Percentiles rank a stretch among this genome's conserved stretches.
Evolutionary conservation across 139 green algal species (phyloP).

Genomic region (Tetradesmus lagerheimii): DNA sequence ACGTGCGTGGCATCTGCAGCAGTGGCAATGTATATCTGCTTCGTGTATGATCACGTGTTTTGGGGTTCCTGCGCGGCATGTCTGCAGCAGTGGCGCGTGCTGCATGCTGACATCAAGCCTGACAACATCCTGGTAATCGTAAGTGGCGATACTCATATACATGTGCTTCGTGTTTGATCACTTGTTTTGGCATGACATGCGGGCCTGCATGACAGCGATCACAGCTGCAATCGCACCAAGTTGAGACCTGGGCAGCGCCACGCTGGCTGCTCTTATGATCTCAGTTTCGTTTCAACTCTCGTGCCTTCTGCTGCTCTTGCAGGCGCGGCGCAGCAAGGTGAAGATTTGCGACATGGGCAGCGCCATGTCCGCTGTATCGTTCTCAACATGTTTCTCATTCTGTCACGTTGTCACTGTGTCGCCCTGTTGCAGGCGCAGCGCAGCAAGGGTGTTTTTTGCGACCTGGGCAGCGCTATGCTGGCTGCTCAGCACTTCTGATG

Average conservation of each 20-base stretch:
- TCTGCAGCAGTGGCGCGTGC: no score
- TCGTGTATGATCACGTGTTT: no score
- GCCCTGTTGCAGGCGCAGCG: background rate
- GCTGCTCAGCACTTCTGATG: constrained; percentile 88
- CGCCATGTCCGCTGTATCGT: no score
- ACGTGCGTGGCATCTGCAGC: constrained; percentile 76
- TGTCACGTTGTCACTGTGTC: background rate
- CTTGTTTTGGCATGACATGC: no score
- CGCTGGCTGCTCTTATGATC: constrained; percentile 82
- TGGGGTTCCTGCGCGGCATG: no score
- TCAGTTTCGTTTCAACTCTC: background rate
- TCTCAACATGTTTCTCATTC: no score
- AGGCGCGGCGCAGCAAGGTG: constrained; percentile 49
- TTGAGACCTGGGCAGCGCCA: constrained; percentile 96
- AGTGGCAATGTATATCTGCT: no score
- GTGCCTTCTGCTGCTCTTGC: background rate
- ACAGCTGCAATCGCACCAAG: no score
- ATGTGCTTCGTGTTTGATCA: no score
- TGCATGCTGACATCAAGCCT: constrained; percentile 99
- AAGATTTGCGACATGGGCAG: constrained; percentile 95
- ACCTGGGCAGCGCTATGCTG: constrained; percentile 97
- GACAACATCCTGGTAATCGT: constrained; percentile 99
- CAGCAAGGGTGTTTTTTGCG: constrained; percentile 76
- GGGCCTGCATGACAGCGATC: no score
- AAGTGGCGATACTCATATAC: constrained; percentile 43